These are phyloP conservation scores for Eucalyptus regnans DNA, from an alignment of 345 rosid genomes.

Conservation along the genomic window DNA sequence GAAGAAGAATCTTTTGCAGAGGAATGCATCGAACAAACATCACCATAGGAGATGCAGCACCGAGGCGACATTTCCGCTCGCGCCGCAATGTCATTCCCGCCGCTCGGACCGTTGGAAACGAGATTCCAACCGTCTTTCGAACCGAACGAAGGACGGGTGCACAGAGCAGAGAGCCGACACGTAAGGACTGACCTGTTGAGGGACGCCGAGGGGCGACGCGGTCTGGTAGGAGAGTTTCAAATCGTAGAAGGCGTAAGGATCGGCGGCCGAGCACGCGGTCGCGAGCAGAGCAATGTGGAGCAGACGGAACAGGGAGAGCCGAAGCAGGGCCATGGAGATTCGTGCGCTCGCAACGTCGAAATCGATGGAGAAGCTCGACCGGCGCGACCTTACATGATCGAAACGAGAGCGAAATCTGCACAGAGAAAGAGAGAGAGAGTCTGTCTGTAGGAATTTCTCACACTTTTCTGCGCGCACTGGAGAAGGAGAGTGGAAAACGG, in stretches of 20 bases:
- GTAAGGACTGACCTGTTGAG: constrained; percentile 52
- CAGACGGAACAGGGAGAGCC: constrained; percentile 3
- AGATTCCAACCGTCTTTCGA: neutral
- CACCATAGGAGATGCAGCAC: neutral
- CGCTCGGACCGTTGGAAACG: neutral
- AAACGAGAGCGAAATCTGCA: neutral
- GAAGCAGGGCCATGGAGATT: neutral
- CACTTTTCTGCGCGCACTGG: neutral
- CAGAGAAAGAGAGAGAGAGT: neutral
- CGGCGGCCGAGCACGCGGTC: constrained; percentile 35
- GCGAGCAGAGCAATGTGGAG: constrained; percentile 31
- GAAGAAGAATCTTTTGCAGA: neutral
- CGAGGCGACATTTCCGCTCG: neutral
- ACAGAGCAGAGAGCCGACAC: neutral
- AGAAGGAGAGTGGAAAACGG: neutral
- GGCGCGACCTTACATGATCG: neutral
- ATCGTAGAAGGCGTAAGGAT: constrained; percentile 42
- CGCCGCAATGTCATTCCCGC: neutral
- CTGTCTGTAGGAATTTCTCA: neutral
- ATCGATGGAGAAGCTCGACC: neutral
- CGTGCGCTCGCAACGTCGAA: neutral
- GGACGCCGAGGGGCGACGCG: constrained; percentile 75
- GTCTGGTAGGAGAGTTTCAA: constrained; percentile 56
- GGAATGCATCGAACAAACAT: neutral
- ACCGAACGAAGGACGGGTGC: neutral